Evolutionary conservation across 164 flowering plant genomes (phyloP).

Genomic region (grape (Vitis vinifera)): DNA sequence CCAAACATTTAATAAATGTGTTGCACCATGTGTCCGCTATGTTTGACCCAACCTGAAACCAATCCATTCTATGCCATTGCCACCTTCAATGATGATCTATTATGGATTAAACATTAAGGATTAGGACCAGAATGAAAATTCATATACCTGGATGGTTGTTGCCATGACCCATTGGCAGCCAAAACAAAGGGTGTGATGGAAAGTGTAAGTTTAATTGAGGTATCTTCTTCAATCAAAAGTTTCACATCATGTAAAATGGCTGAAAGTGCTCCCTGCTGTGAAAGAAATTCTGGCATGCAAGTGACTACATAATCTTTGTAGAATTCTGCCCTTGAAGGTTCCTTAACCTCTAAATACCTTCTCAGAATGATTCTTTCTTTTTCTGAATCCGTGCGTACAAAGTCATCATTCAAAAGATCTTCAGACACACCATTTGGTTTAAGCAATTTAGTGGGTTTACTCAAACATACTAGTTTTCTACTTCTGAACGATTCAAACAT

Average conservation of each 20-base stretch:
- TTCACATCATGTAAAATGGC: slow-evolving; percentile 65
- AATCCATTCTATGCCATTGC: too few species aligned
- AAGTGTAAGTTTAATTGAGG: slow-evolving; percentile 45
- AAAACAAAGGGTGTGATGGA: slow-evolving; percentile 68
- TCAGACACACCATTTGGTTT: slow-evolving; percentile 70
- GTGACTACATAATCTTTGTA: slow-evolving; percentile 69
- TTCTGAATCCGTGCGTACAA: slow-evolving; percentile 75
- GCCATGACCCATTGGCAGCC: slow-evolving; percentile 77
- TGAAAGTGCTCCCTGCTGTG: slow-evolving; percentile 50
- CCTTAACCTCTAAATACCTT: slow-evolving; percentile 56
- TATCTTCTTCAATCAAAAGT: slow-evolving; percentile 67
- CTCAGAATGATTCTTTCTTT: slow-evolving; percentile 64
- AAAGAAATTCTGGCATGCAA: slow-evolving; percentile 69
- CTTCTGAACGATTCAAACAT: slow-evolving; percentile 81
- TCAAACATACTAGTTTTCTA: slow-evolving; percentile 67
- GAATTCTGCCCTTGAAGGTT: slow-evolving; percentile 69
- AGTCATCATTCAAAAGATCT: slow-evolving; percentile 74
- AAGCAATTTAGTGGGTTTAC: slow-evolving; percentile 63
- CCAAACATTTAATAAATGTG: not conserved
- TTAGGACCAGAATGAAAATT: not conserved
- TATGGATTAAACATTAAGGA: not conserved
- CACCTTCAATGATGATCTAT: too few species aligned
- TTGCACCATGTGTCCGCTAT: too few species aligned
- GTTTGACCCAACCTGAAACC: too few species aligned
- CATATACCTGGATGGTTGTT: slow-evolving; percentile 73